These are phyloP conservation scores for Botrytis elliptica DNA, from an alignment of 2,329 filamentous ascomycete genomes.

Conservation along the genomic window DNA sequence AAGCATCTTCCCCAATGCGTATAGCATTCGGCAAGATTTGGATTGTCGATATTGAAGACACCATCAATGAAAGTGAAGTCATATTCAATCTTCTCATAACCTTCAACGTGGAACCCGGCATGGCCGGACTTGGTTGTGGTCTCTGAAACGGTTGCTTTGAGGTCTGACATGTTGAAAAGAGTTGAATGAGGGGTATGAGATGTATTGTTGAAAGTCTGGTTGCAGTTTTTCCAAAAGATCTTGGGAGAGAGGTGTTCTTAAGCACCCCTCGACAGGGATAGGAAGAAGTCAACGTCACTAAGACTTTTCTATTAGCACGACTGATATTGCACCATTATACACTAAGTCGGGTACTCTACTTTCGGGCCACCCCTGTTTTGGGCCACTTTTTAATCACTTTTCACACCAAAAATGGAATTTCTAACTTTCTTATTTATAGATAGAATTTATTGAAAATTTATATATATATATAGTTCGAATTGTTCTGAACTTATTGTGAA, in stretches of 20 bases:
- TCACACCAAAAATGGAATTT: too few relatives aligned
- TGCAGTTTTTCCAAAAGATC: neutral
- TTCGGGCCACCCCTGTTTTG: too few relatives aligned
- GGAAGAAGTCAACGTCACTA: neutral
- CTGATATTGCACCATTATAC: slow-evolving; percentile 11
- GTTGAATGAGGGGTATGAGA: neutral
- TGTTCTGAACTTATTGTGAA: too few relatives aligned
- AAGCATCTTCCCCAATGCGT: slow-evolving; percentile 63
- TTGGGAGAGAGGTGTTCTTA: slow-evolving; percentile 1
- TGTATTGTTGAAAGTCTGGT: neutral
- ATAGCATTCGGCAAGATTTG: slow-evolving; percentile 64
- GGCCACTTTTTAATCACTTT: too few relatives aligned
- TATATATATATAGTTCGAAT: too few relatives aligned
- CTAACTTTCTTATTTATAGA: too few relatives aligned
- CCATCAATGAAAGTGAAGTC: slow-evolving; percentile 72
- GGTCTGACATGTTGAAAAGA: slow-evolving; percentile 60
- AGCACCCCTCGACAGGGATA: neutral
- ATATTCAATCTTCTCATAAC: slow-evolving; percentile 75
- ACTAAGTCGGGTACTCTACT: too few relatives aligned
- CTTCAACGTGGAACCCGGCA: slow-evolving; percentile 65
- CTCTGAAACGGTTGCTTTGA: slow-evolving; percentile 63
- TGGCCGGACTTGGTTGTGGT: slow-evolving; percentile 47
- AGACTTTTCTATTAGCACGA: slow-evolving; percentile 9
- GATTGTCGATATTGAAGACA: slow-evolving; percentile 60
- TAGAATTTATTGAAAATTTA: too few relatives aligned